Base-by-base conservation (phyloP, 2,329 filamentous ascomycete species). In the Neonectria neomacrospora region DNA sequence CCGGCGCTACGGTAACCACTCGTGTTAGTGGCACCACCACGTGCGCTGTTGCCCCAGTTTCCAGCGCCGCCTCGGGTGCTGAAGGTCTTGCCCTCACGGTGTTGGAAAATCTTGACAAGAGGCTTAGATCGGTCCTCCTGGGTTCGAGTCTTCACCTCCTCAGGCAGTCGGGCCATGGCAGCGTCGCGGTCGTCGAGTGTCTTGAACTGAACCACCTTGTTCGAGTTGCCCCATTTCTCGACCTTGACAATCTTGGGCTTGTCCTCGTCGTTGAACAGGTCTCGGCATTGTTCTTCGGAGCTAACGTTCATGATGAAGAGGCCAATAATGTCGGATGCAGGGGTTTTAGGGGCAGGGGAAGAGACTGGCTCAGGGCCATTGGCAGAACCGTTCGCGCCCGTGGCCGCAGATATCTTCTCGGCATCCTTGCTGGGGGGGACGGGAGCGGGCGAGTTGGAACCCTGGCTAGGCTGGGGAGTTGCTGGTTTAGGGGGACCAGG, bases 291-390 rank as follows among this genome's bases (percentile, higher is more conserved):
- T 32, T 97, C 92, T 68, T 95, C 92, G 57, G 87, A 91, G 72
- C 90, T 92, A 22, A 94, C 89, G 73, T 94, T 94, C 81, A 92
- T 92, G 64, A 99, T 90, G 78, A 97, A 99, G 20, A 99, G 86
- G 52, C 92, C 95, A 73, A 93, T 90, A 70, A 91, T 93, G 70
- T 86, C 88, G 73, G 93, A 86, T 18, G 85, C 80, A 47, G 83
- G 75, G 37, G 81, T 86, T 76, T 92, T 90, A 28, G 85, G 81
- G 7, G 86, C 85, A 16, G 88, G 85, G 2, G 88, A 87, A n/a
- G 84, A 79, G 3, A 82, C 79, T 12, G 85, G 80, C 48, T 88
- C 86, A 5, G 84, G 77, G 12, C 80, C 82, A 61, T 84, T 83
- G 5, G 82, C 76, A 14, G 85, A 83, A 62, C 87, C 86, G 63